A percentile compares a stretch with the other conserved stretches of the same genome.
Evolutionary conservation across 345 rosid species (phyloP).

Genomic region (Boechera stricta): DNA sequence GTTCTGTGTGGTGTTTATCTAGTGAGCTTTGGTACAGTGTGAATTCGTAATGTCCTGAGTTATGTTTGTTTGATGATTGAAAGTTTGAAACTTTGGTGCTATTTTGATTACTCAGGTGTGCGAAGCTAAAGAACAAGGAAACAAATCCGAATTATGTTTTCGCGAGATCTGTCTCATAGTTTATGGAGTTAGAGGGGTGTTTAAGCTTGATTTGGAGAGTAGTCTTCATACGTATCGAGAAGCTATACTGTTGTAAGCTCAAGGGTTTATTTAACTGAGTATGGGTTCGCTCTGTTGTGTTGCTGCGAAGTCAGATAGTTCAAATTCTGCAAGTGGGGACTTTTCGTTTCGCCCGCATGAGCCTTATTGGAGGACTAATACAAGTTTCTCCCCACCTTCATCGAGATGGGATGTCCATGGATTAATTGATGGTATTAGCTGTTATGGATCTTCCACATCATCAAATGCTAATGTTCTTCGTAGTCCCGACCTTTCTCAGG

Average conservation of each 20-base stretch:
- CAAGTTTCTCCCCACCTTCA: constrained; percentile 86
- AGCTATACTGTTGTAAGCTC: constrained; percentile 6
- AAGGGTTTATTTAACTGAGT: constrained; percentile 32
- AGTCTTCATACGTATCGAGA: background rate
- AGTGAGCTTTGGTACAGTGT: constrained; percentile 10
- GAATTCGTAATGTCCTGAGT: background rate
- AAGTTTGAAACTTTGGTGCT: constrained; percentile 38
- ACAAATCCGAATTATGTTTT: constrained; percentile 7
- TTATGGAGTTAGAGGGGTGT: constrained; percentile 22
- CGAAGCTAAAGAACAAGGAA: background rate
- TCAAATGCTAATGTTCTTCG: constrained; percentile 61
- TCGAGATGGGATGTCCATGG: constrained; percentile 63
- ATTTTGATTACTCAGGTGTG: constrained; percentile 35
- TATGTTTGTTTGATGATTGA: constrained; percentile 29
- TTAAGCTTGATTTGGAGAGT: constrained; percentile 13
- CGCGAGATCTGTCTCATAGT: constrained; percentile 4
- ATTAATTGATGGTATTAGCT: constrained; percentile 58
- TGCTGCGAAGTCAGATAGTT: constrained; percentile 89
- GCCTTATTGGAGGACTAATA: constrained; percentile 80
- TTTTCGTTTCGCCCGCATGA: constrained; percentile 58
- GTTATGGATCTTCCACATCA: constrained; percentile 63
- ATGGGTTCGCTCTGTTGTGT: constrained; percentile 97
- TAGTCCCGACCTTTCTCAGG: constrained; percentile 58
- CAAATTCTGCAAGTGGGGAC: constrained; percentile 60
- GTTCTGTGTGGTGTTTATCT: constrained; percentile 16